A percentile compares a stretch with the other conserved stretches of the same genome.
These are phyloP conservation scores for Erythrobasidium hasegawianum DNA, from an alignment of 1,284 basidiomycete genomes.

Conservation along the genomic window DNA sequence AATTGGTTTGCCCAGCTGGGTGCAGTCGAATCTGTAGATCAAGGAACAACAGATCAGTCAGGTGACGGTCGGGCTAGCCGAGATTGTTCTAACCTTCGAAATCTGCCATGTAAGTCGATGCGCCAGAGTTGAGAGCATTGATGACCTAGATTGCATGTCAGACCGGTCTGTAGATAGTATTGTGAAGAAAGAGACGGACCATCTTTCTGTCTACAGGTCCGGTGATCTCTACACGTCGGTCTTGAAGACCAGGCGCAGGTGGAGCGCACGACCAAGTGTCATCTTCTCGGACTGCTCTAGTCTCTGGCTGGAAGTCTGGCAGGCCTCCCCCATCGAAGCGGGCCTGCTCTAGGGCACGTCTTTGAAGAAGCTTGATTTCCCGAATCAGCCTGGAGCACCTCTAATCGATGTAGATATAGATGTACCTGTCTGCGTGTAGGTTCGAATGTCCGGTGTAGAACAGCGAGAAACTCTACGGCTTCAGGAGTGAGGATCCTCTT, in stretches of 20 bases:
- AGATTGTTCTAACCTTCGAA: slow-evolving; percentile 88
- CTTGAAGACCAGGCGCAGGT: slow-evolving; percentile 86
- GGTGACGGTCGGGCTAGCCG: slow-evolving; percentile 3
- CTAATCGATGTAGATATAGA: too few species aligned
- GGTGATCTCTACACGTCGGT: slow-evolving; percentile 94
- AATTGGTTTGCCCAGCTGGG: slow-evolving; percentile 93
- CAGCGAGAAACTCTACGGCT: slow-evolving; percentile 82
- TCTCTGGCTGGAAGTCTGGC: slow-evolving; percentile 86
- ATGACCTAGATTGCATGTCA: slow-evolving; percentile 58
- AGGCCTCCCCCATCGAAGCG: slow-evolving; percentile 52
- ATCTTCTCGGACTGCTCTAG: slow-evolving; percentile 80
- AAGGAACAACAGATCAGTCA: slow-evolving; percentile 32
- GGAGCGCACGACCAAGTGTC: slow-evolving; percentile 86
- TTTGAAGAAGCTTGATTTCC: slow-evolving; percentile 37
- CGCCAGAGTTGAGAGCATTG: slow-evolving; percentile 93
- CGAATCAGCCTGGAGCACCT: not conserved
- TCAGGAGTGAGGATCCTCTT: slow-evolving; percentile 72
- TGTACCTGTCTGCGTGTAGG: slow-evolving; percentile 57
- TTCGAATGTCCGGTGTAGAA: slow-evolving; percentile 91
- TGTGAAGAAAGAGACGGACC: slow-evolving; percentile 48
- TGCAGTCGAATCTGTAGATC: slow-evolving; percentile 85
- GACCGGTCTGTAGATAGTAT: too few species aligned
- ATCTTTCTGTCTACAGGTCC: slow-evolving; percentile 97
- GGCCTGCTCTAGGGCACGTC: slow-evolving; percentile 42
- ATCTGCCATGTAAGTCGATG: slow-evolving; percentile 91